These are phyloP conservation scores for Hericium coralloides DNA, from an alignment of 768 basidiomycete genomes.

Conservation along the genomic window DNA sequence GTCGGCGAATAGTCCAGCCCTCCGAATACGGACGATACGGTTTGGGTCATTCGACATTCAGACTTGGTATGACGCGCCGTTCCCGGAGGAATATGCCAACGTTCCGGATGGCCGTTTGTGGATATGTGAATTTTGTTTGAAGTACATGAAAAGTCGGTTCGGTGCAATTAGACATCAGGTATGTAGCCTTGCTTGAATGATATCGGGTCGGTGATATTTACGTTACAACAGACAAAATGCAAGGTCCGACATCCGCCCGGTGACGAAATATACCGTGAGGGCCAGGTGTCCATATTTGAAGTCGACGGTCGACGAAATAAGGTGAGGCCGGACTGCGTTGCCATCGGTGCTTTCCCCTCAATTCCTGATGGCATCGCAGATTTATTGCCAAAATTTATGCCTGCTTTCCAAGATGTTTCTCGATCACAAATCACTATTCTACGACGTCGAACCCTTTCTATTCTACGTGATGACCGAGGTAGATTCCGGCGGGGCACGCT, in stretches of 20 bases:
- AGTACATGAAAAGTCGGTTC: constrained; percentile 95
- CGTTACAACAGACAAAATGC: constrained; percentile 71
- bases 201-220: neutral
- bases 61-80: constrained; percentile 99
- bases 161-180: constrained; percentile 81
- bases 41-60: constrained; percentile 90
- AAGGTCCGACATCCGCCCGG: constrained; percentile 93
- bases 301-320: constrained; percentile 98
- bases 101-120: constrained; percentile 89
- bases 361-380: constrained; percentile 34
- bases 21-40: constrained; percentile 80
- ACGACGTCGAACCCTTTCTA: constrained; percentile 97
- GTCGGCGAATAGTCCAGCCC: constrained; percentile 22
- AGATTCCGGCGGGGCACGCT: constrained; percentile 84
- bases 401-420: constrained; percentile 98
- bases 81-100: constrained; percentile 92
- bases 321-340: constrained; percentile 27
- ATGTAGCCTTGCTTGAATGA: constrained; percentile 18
- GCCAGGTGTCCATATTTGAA: constrained; percentile 84
- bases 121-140: constrained; percentile 97
- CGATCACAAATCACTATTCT: constrained; percentile 97
- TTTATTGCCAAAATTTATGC: constrained; percentile 98
- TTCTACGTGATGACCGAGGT: constrained; percentile 97
- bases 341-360: no score
- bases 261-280: constrained; percentile 96